A percentile compares a stretch with the other conserved stretches of the same genome.
These are phyloP conservation scores for Teunomyces panamensis DNA, from an alignment of 805 yeast species.

Conservation along the genomic window DNA sequence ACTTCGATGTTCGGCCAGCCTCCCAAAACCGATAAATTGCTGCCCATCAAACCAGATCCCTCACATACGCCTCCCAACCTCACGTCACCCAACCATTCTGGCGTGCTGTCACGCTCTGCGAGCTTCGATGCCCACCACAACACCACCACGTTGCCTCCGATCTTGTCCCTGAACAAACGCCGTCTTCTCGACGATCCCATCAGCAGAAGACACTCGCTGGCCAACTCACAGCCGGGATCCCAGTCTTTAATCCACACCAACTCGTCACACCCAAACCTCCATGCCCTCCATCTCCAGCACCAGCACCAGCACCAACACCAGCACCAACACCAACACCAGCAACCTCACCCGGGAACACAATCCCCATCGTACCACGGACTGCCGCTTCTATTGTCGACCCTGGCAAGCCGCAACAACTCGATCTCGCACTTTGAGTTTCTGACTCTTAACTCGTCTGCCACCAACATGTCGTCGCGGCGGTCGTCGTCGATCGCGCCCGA, in stretches of 20 bases:
- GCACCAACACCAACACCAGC: constrained; percentile 1
- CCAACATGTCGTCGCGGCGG: constrained; percentile 33
- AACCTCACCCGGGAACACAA: constrained; percentile 10
- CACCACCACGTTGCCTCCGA: constrained; percentile 11
- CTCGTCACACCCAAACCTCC: constrained; percentile 12
- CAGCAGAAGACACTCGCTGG: constrained; percentile 13
- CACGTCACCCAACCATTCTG: constrained; percentile 3
- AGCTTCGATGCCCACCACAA: constrained; percentile 6
- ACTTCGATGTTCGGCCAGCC: constrained; percentile 37
- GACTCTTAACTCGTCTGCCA: constrained; percentile 16
- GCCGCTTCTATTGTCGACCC: constrained; percentile 27
- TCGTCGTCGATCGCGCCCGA: constrained; percentile 42
- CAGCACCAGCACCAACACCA: not conserved
- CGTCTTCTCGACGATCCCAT: constrained; percentile 14
- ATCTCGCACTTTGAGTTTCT: constrained; percentile 29
- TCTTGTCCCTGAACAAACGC: constrained; percentile 11
- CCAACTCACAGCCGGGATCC: constrained; percentile 7
- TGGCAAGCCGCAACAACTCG: constrained; percentile 41
- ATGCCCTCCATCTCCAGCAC: constrained; percentile 1
- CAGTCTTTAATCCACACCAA: constrained; percentile 2
- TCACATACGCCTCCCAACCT: constrained; percentile 5
- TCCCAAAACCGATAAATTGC: not conserved
- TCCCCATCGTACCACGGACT: constrained; percentile 32
- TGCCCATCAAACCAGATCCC: constrained; percentile 1
- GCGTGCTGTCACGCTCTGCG: constrained; percentile 5